phyloP scores from a whole-genome alignment of 2,329 filamentous ascomycete genomes.

The Pseudopyricularia javanii region DNA sequence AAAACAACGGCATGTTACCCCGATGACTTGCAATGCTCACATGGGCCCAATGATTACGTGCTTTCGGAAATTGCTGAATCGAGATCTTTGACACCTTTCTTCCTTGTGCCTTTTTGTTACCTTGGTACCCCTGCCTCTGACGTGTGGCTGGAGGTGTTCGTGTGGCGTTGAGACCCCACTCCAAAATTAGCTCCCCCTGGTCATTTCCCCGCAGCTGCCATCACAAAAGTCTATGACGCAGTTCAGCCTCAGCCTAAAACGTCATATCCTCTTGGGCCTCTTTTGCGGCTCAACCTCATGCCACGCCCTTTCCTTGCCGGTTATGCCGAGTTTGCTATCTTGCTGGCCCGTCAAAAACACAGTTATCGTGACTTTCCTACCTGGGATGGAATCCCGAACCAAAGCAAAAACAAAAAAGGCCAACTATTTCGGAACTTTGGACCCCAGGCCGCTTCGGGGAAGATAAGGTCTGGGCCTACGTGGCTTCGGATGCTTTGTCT shows the following conservation, averaged over 20 bases:
- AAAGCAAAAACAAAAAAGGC: background rate
- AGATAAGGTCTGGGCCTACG: background rate
- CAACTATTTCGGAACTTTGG: background rate
- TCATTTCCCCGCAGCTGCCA: background rate
- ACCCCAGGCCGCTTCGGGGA: too few relatives aligned
- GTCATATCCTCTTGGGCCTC: too few relatives aligned
- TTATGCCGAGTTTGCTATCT: background rate
- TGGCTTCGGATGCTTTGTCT: background rate
- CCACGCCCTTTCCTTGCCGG: background rate
- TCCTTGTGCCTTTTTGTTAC: background rate
- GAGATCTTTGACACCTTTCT: background rate
- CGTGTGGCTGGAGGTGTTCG: background rate
- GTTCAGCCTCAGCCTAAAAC: background rate
- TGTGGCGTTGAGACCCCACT: background rate
- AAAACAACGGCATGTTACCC: background rate
- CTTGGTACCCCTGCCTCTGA: too few relatives aligned
- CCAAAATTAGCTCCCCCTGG: background rate
- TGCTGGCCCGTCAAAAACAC: background rate
- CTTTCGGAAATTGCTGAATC: background rate
- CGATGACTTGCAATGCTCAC: background rate
- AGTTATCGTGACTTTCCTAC: too few relatives aligned
- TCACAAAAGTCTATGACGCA: background rate
- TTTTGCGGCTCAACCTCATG: too few relatives aligned
- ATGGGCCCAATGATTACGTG: background rate
- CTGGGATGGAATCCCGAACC: too few relatives aligned